Evolutionary conservation across 352 stramenopile genomes (phyloP).

Genomic region (Globisporangium iwayamae): DNA sequence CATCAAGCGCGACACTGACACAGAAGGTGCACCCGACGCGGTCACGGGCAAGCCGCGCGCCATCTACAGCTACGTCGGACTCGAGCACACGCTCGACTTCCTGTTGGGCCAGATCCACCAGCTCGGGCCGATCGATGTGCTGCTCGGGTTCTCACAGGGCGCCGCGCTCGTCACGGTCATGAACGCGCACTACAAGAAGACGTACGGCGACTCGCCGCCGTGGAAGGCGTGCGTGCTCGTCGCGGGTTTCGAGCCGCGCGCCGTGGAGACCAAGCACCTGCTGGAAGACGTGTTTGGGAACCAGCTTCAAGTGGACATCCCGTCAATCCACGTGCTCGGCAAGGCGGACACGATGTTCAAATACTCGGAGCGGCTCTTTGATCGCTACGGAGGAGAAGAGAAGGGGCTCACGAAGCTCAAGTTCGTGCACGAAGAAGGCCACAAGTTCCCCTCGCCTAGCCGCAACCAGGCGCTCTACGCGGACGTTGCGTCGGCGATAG

Average conservation of each 20-base stretch:
- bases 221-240: slow-evolving; percentile 67
- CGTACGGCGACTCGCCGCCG: slow-evolving; percentile 39
- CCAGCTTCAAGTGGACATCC: slow-evolving; percentile 35
- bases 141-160: slow-evolving; percentile 77
- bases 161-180: slow-evolving; percentile 52
- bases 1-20: slow-evolving; percentile 27
- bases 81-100: slow-evolving; percentile 60
- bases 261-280: slow-evolving; percentile 42
- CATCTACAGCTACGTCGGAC: slow-evolving; percentile 53
- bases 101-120: slow-evolving; percentile 44
- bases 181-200: slow-evolving; percentile 57
- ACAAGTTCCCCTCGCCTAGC: slow-evolving; percentile 62
- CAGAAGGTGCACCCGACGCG: slow-evolving; percentile 2
- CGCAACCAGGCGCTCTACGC: slow-evolving; percentile 46
- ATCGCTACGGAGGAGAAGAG: slow-evolving; percentile 30
- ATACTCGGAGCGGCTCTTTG: slow-evolving; percentile 50
- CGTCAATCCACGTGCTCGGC: slow-evolving; percentile 70
- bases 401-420: slow-evolving; percentile 28
- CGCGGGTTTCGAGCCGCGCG: slow-evolving; percentile 54
- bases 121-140: slow-evolving; percentile 48
- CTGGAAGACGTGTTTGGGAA: slow-evolving; percentile 37
- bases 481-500: slow-evolving; percentile 41
- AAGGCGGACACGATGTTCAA: slow-evolving; percentile 36
- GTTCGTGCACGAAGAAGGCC: slow-evolving; percentile 76
- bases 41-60: slow-evolving; percentile 13